Percentiles rank a stretch among this genome's conserved stretches.
Conservation (phyloP, 257 asterid genomes). For the Primulina eburnea region DNA sequence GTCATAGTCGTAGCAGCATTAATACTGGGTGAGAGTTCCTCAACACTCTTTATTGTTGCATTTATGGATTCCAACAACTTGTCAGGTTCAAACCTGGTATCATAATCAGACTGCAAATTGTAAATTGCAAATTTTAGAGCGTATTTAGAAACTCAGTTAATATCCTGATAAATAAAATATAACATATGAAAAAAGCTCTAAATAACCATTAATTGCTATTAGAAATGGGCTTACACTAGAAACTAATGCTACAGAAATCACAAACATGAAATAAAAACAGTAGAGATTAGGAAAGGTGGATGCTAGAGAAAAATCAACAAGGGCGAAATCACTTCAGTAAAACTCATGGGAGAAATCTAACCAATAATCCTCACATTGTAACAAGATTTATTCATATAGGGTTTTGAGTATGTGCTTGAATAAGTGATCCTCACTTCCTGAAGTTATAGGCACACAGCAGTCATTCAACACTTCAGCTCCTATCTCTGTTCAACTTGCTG, state of each 20-base stretch:
- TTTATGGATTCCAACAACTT: slow-evolving; percentile 90
- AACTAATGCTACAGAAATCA: slow-evolving; percentile 17
- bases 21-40: slow-evolving; percentile 65
- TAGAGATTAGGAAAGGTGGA: slow-evolving; percentile 18
- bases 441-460: slow-evolving; percentile 90
- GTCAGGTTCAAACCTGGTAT: slow-evolving; percentile 81
- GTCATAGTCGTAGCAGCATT: slow-evolving; percentile 12
- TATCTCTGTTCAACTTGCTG: slow-evolving; percentile 67
- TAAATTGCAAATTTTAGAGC: no score
- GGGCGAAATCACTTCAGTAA: slow-evolving; percentile 20
- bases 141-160: no score
- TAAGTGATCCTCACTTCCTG: slow-evolving; percentile 96
- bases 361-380: slow-evolving; percentile 96
- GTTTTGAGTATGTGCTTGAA: slow-evolving; percentile 94
- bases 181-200: no score
- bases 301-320: slow-evolving; percentile 9
- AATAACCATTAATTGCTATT: no score
- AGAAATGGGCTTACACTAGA: neutral
- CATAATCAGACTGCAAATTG: no score
- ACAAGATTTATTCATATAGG: slow-evolving; percentile 94
- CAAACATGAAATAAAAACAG: slow-evolving; percentile 1
- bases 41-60: slow-evolving; percentile 77
- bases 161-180: no score
- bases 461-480: slow-evolving; percentile 79
- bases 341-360: slow-evolving; percentile 27